Conservation (phyloP, 805 yeast genomes). For the Suhomyces faveliae region DNA sequence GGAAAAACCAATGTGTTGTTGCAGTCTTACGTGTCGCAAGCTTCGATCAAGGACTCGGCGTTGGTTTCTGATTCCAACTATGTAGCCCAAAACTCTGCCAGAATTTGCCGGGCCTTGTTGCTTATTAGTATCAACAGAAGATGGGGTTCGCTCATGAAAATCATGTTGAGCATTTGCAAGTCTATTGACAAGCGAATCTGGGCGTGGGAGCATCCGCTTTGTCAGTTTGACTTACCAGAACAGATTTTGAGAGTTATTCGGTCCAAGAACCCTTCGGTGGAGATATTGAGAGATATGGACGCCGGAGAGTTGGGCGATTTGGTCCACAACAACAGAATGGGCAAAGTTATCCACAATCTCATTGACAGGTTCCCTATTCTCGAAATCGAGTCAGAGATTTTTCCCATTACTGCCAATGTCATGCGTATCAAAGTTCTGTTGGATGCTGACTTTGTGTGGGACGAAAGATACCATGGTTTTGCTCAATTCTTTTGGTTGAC, state of each 20-base stretch:
- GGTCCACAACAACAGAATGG: constrained; percentile 80
- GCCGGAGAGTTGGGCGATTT: constrained; percentile 82
- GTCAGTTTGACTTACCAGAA: constrained; percentile 80
- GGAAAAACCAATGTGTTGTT: constrained; percentile 85
- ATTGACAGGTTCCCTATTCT: constrained; percentile 75
- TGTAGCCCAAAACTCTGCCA: constrained; percentile 92
- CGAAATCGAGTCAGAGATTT: constrained; percentile 73
- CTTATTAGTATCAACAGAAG: constrained; percentile 82
- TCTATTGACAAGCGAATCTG: constrained; percentile 82
- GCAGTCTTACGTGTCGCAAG: constrained; percentile 84
- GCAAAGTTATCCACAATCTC: constrained; percentile 55
- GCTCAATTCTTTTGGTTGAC: constrained; percentile 90
- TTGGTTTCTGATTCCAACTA: constrained; percentile 83
- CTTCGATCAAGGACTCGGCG: constrained; percentile 72
- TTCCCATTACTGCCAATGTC: constrained; percentile 85
- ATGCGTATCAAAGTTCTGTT: constrained; percentile 73
- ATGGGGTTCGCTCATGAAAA: constrained; percentile 82
- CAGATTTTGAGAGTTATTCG: constrained; percentile 62
- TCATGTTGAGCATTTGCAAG: constrained; percentile 78
- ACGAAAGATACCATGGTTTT: constrained; percentile 72
- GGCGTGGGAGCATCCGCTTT: constrained; percentile 87
- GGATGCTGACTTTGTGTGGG: constrained; percentile 85
- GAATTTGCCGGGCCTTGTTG: constrained; percentile 90
- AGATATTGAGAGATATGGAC: constrained; percentile 67
- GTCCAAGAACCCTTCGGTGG: constrained; percentile 66